Conservation (phyloP, 2,329 filamentous ascomycete genomes). For the Microcera coccophila region DNA sequence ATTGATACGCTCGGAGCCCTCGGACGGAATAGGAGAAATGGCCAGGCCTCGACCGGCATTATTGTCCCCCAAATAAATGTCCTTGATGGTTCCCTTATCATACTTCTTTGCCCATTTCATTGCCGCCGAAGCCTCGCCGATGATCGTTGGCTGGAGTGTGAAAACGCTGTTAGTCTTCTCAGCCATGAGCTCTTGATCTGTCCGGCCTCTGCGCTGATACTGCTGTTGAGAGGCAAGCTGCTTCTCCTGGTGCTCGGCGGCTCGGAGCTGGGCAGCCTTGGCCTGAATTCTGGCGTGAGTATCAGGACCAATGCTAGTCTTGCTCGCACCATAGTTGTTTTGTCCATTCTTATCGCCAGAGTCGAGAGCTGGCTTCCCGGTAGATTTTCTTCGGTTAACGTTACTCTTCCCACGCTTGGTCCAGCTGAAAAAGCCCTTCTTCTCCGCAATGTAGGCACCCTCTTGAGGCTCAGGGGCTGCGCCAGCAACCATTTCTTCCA, state of each 20-base stretch:
- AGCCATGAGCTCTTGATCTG: slow-evolving; percentile 53
- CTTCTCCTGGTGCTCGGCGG: slow-evolving; percentile 60
- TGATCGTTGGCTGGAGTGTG: slow-evolving; percentile 78
- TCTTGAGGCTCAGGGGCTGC: slow-evolving; percentile 80
- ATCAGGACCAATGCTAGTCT: slow-evolving; percentile 80
- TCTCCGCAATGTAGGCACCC: slow-evolving; percentile 88
- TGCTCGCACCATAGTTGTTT: slow-evolving; percentile 52
- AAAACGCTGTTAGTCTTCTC: slow-evolving; percentile 86
- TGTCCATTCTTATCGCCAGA: slow-evolving; percentile 42
- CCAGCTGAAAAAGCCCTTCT: slow-evolving; percentile 91
- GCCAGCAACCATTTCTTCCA: slow-evolving; percentile 95
- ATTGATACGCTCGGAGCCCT: slow-evolving; percentile 29
- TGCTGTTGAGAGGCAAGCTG: slow-evolving; percentile 38
- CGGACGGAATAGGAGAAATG: slow-evolving; percentile 34
- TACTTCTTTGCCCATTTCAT: slow-evolving; percentile 98
- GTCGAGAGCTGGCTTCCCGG: slow-evolving; percentile 56
- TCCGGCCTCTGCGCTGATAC: slow-evolving; percentile 50
- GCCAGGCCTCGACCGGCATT: slow-evolving; percentile 64
- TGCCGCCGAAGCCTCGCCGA: slow-evolving; percentile 83
- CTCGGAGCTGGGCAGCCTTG: slow-evolving; percentile 79
- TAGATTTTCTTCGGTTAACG: slow-evolving; percentile 65
- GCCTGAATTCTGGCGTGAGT: slow-evolving; percentile 92
- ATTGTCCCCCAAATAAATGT: slow-evolving; percentile 76
- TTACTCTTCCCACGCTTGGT: slow-evolving; percentile 65
- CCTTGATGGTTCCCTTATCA: slow-evolving; percentile 80